Conservation (phyloP, 2,329 filamentous ascomycete genomes). For the Lizonia empirigonia region DNA sequence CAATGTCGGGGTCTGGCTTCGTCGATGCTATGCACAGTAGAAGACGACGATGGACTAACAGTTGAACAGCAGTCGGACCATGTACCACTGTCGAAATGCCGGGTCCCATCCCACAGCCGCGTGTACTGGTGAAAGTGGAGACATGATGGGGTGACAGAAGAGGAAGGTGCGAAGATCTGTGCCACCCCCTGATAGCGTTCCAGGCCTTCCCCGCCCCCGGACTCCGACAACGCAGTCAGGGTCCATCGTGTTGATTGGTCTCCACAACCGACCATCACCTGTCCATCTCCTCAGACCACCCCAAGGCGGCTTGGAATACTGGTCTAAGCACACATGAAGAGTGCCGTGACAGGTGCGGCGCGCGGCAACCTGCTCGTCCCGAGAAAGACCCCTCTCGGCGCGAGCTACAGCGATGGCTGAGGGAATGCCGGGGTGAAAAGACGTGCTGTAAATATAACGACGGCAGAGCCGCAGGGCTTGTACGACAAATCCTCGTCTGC, state of each 20-base stretch:
- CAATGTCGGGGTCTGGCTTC: no score
- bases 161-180: slow-evolving; percentile 7
- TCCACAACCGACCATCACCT: slow-evolving; percentile 4
- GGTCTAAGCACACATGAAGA: not conserved
- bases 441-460: slow-evolving; percentile 5
- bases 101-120: not conserved
- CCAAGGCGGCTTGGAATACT: slow-evolving; percentile 3
- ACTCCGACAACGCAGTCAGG: slow-evolving; percentile 18
- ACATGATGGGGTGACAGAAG: slow-evolving; percentile 2
- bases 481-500: not conserved
- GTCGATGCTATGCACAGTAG: no score
- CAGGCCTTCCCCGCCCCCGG: slow-evolving; percentile 9
- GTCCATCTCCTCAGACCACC: slow-evolving; percentile 1
- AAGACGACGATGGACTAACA: no score
- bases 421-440: not conserved
- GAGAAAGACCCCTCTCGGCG: slow-evolving; percentile 11
- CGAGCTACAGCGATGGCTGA: slow-evolving; percentile 12
- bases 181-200: not conserved
- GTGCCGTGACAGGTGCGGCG: slow-evolving; percentile 5
- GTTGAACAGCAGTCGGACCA: no score
- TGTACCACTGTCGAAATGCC: no score
- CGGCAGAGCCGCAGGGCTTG: not conserved
- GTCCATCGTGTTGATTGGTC: slow-evolving; percentile 15
- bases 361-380: slow-evolving; percentile 9
- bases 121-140: not conserved